phyloP scores from a whole-genome alignment of 2,329 filamentous ascomycete genomes.

The Colletotrichum magnum region DNA sequence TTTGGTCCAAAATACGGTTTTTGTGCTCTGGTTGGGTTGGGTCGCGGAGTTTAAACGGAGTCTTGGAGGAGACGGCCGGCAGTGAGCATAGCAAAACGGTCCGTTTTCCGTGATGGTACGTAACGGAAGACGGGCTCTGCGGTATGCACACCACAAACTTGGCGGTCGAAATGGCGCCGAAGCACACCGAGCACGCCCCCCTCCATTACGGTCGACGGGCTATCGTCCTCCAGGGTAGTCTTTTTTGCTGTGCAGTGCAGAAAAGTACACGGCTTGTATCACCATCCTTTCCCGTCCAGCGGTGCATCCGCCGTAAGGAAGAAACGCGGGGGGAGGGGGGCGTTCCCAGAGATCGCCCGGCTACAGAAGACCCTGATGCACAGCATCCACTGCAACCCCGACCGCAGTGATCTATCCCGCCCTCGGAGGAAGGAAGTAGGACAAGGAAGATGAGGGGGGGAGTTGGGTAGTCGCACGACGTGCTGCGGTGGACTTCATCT shows the following conservation, averaged over 20 bases:
- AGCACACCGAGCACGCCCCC: slow-evolving; percentile 37
- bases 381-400: slow-evolving; percentile 27
- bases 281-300: neutral
- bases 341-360: slow-evolving; percentile 34
- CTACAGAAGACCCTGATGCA: slow-evolving; percentile 39
- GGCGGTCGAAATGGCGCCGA: slow-evolving; percentile 38
- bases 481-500: neutral
- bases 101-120: no score
- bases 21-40: neutral
- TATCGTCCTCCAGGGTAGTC: slow-evolving; percentile 23
- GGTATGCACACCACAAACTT: no score
- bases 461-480: neutral
- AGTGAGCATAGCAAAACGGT: no score
- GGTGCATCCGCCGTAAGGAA: no score
- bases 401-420: slow-evolving; percentile 9
- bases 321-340: slow-evolving; percentile 4
- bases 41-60: slow-evolving; percentile 15
- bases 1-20: neutral
- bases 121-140: no score
- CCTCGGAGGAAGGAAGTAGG: neutral
- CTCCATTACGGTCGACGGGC: slow-evolving; percentile 35
- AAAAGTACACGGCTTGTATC: neutral
- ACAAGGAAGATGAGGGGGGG: no score
- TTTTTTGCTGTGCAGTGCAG: neutral
- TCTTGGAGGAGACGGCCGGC: neutral